Percentiles rank a stretch among this genome's conserved stretches.
These are phyloP conservation scores for Aspergillus kassunensis DNA, from an alignment of 495 filamentous ascomycete species.

Conservation along the genomic window DNA sequence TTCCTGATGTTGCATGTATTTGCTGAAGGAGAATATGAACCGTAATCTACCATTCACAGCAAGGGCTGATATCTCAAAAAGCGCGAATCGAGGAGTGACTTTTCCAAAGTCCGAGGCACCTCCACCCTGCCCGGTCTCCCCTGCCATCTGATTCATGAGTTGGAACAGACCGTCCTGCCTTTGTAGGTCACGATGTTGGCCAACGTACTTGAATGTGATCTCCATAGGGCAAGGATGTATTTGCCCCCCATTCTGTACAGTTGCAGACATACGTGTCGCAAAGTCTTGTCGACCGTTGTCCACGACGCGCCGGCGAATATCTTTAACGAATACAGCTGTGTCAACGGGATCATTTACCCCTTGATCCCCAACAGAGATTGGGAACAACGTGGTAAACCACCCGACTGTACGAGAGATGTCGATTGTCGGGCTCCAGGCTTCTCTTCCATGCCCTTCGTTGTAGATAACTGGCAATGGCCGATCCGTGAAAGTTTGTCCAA, in stretches of 20 bases:
- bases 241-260: conserved; percentile 35
- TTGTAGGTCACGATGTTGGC: conserved; percentile 59
- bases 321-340: conserved; percentile 43
- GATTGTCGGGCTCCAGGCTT: conserved; percentile 45
- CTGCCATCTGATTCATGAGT: conserved; percentile 48
- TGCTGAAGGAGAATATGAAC: conserved; percentile 63
- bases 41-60: conserved; percentile 56
- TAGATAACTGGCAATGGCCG: conserved; percentile 50
- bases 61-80: conserved; percentile 63
- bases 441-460: conserved; percentile 55
- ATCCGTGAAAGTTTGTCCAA: conserved; percentile 47
- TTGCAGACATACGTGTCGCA: conserved; percentile 43
- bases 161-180: conserved; percentile 58
- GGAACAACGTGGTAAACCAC: conserved; percentile 59
- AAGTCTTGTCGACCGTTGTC: conserved; percentile 52
- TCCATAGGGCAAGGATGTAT: conserved; percentile 58
- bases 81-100: conserved; percentile 54
- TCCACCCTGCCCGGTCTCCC: conserved; percentile 41
- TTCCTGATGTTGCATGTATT: conserved; percentile 53
- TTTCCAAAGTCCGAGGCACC: conserved; percentile 55
- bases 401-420: conserved; percentile 58
- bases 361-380: conserved; percentile 31
- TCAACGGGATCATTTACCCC: conserved; percentile 31
- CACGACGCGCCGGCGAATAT: conserved; percentile 37
- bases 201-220: conserved; percentile 68